Conservation (phyloP, 257 asterid genomes). For the Ophiorrhiza pumila region DNA sequence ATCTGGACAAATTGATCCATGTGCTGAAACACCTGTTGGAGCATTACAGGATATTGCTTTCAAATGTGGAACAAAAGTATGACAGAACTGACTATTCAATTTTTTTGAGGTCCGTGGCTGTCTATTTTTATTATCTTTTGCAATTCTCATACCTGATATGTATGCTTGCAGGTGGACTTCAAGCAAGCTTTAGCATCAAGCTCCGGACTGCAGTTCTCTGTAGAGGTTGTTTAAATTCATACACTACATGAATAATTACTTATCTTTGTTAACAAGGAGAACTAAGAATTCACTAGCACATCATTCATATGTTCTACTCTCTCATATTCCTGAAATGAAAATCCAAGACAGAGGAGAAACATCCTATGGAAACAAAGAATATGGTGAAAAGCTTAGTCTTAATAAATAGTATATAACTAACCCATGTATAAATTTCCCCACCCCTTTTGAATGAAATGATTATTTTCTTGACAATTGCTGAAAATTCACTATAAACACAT, state of each 20-base stretch:
- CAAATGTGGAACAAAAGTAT: slow-evolving; percentile 89
- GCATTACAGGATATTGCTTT: slow-evolving; percentile 80
- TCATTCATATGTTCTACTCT: background rate
- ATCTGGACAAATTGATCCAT: slow-evolving; percentile 75
- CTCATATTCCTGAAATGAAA: background rate
- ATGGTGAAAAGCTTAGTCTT: background rate
- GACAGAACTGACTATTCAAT: slow-evolving; percentile 17
- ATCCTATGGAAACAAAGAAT: background rate
- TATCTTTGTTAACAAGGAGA: background rate
- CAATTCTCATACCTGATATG: slow-evolving; percentile 21
- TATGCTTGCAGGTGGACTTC: slow-evolving; percentile 64
- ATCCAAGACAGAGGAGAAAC: too few species aligned
- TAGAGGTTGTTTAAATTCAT: slow-evolving; percentile 51
- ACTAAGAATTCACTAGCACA: background rate
- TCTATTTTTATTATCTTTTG: slow-evolving; percentile 9
- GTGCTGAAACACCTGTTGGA: slow-evolving; percentile 53
- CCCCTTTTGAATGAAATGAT: background rate
- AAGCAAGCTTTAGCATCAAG: slow-evolving; percentile 48
- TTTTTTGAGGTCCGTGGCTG: background rate
- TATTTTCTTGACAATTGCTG: background rate
- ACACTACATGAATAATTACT: background rate
- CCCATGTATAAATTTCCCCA: background rate
- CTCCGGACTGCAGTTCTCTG: slow-evolving; percentile 54
- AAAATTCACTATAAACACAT: background rate
- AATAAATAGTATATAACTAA: background rate